These are phyloP conservation scores for Ceriops decandra DNA, from an alignment of 345 rosid genomes.

Conservation along the genomic window DNA sequence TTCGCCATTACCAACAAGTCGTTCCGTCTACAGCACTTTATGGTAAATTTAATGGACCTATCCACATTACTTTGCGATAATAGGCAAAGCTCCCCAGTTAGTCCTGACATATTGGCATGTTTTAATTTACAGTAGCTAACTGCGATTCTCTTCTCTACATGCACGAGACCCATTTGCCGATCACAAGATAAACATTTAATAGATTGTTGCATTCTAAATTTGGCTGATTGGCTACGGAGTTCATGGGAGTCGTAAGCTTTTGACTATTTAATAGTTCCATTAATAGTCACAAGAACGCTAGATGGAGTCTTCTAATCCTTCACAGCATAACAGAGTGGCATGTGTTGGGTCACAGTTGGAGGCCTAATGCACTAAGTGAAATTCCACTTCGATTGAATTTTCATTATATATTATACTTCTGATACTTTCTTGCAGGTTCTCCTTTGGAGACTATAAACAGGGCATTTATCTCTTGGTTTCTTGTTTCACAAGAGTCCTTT, in stretches of 20 bases:
- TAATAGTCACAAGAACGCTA: background rate
- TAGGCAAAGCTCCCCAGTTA: too few relatives aligned
- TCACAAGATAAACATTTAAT: background rate
- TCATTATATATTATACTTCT: too few relatives aligned
- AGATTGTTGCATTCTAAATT: slow-evolving; percentile 3
- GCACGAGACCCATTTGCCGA: too few relatives aligned
- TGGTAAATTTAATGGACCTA: too few relatives aligned
- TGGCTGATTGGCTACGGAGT: slow-evolving; percentile 22
- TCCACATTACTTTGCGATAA: too few relatives aligned
- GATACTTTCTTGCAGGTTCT: too few relatives aligned
- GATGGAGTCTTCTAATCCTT: background rate
- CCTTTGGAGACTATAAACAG: slow-evolving; percentile 21
- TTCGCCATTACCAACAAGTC: too few relatives aligned
- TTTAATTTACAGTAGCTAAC: too few relatives aligned
- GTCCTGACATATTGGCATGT: too few relatives aligned
- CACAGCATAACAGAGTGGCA: background rate
- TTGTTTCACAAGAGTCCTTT: slow-evolving; percentile 3
- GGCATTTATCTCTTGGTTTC: slow-evolving; percentile 7
- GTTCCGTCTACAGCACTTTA: too few relatives aligned
- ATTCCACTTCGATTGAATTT: too few relatives aligned
- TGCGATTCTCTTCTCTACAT: too few relatives aligned
- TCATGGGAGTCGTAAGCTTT: slow-evolving; percentile 10
- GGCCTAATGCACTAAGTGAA: background rate
- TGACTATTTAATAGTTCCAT: background rate
- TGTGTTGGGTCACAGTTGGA: background rate